phyloP scores from a whole-genome alignment of 306 rosid species.

The Sesbania bispinosa region DNA sequence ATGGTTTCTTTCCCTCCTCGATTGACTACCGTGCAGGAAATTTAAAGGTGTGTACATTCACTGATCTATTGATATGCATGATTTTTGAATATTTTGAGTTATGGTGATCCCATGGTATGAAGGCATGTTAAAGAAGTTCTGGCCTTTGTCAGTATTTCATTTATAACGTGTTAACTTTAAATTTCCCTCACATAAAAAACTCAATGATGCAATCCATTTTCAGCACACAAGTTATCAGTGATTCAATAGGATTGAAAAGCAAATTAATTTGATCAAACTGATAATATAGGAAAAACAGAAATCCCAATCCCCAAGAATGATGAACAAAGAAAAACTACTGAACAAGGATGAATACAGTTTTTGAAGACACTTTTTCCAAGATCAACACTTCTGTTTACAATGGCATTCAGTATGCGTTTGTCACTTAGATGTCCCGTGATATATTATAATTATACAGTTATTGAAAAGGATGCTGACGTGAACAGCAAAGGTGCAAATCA shows the following conservation, averaged over 20 bases:
- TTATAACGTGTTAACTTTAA: slow-evolving; percentile 1
- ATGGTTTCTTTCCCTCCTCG: slow-evolving; percentile 33
- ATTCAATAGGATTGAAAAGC: background rate
- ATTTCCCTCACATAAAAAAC: background rate
- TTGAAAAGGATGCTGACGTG: background rate
- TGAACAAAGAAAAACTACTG: background rate
- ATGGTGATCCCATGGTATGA: background rate
- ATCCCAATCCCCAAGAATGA: background rate
- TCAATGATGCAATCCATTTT: background rate
- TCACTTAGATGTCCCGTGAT: background rate
- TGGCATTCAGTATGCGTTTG: no score
- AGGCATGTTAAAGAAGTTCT: background rate
- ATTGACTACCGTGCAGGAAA: slow-evolving; percentile 50
- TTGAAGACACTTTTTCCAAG: background rate
- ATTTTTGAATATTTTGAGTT: slow-evolving; percentile 18
- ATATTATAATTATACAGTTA: background rate
- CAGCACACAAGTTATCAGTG: background rate
- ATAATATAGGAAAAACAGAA: slow-evolving; percentile 7
- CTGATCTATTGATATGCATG: slow-evolving; percentile 17
- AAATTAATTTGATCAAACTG: slow-evolving; percentile 19
- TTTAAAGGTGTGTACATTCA: slow-evolving; percentile 64
- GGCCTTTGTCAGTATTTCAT: slow-evolving; percentile 16
- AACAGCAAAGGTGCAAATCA: background rate
- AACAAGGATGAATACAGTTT: background rate
- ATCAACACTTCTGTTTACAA: background rate